Evolutionary conservation across 2,329 filamentous ascomycete genomes (phyloP).

Genomic region (Epichloe aotearoae): DNA sequence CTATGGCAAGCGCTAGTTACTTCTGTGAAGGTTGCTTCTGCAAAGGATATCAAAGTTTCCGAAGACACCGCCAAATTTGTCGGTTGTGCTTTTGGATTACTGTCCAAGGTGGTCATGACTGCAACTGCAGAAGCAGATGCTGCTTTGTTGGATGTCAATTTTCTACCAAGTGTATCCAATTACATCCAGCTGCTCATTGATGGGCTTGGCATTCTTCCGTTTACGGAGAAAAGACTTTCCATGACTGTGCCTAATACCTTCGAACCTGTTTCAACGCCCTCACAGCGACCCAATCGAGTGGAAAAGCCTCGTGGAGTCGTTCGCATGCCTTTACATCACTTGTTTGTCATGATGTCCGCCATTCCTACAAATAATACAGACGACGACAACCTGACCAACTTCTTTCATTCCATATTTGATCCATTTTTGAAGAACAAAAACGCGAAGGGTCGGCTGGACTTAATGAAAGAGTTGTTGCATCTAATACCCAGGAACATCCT

Average conservation of each 20-base stretch:
- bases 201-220: constrained; percentile 44
- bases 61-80: constrained; percentile 72
- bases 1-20: constrained; percentile 51
- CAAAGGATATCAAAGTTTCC: constrained; percentile 82
- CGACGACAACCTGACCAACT: constrained; percentile 29
- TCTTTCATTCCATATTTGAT: constrained; percentile 38
- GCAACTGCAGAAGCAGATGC: neutral
- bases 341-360: constrained; percentile 47
- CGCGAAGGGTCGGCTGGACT: constrained; percentile 28
- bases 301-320: constrained; percentile 36
- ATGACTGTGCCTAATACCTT: constrained; percentile 42
- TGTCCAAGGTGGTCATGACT: constrained; percentile 39
- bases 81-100: constrained; percentile 53
- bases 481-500: constrained; percentile 30
- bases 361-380: constrained; percentile 34
- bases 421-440: constrained; percentile 45
- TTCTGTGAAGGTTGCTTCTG: constrained; percentile 52
- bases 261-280: constrained; percentile 52
- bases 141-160: constrained; percentile 27
- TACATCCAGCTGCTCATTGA: constrained; percentile 36
- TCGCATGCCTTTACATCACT: constrained; percentile 50
- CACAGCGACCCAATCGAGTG: constrained; percentile 41
- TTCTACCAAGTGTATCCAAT: constrained; percentile 39
- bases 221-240: constrained; percentile 46
- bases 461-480: constrained; percentile 39